A percentile compares a stretch with the other conserved stretches of the same genome.
phyloP scores from a whole-genome alignment of 2,329 filamentous ascomycete genomes.

The Fusarium caatingaense region DNA sequence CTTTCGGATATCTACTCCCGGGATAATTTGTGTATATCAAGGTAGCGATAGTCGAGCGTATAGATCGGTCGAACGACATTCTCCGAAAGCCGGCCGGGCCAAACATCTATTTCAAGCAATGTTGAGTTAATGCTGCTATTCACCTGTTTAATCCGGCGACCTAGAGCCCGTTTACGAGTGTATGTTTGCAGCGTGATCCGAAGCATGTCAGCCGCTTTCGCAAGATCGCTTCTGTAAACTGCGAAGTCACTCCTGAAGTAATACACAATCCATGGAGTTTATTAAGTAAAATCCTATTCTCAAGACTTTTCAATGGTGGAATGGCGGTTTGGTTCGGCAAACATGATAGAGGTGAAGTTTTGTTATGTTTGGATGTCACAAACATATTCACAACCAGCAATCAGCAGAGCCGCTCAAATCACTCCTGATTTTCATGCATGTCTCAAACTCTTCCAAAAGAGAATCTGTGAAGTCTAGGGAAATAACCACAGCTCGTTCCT shows the following conservation, averaged over 20 bases:
- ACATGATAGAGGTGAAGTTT: background rate
- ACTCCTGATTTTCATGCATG: background rate
- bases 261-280: accelerated
- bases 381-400: background rate
- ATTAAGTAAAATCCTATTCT: accelerated
- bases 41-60: background rate
- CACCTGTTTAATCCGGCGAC: background rate
- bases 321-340: background rate
- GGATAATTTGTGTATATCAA: background rate
- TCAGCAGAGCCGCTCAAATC: background rate
- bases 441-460: background rate
- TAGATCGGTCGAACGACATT: too few relatives aligned
- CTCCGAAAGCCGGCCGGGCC: too few relatives aligned
- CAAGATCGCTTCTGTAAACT: background rate
- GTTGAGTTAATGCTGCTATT: too few relatives aligned
- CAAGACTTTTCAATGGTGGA: background rate
- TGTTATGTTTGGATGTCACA: background rate
- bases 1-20: background rate
- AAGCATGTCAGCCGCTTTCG: background rate
- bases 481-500: background rate
- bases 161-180: background rate
- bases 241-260: background rate
- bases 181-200: background rate
- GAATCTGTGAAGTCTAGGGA: background rate
- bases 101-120: background rate